phyloP scores from a whole-genome alignment of 495 filamentous ascomycete genomes.

The Aspergillus bridgeri region DNA sequence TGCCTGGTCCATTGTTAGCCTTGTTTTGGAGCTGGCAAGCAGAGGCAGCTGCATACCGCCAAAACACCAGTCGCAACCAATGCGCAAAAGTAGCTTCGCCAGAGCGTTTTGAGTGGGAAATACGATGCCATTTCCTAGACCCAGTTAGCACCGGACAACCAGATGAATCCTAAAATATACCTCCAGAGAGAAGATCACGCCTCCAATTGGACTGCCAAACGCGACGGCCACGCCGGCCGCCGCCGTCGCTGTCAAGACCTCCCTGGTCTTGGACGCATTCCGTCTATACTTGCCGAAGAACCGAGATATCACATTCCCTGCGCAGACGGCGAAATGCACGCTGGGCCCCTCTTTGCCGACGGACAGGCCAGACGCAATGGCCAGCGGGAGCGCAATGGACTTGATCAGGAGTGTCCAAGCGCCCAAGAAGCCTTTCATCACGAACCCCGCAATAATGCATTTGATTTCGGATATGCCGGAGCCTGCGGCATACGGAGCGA shows the following conservation, averaged over 20 bases:
- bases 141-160: constrained; percentile 15
- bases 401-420: constrained; percentile 93
- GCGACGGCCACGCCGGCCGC: constrained; percentile 95
- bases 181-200: constrained; percentile 93
- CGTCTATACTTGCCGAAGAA: constrained; percentile 90
- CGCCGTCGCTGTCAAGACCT: constrained; percentile 91
- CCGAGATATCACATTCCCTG: constrained; percentile 92
- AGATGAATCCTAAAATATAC: constrained; percentile 27
- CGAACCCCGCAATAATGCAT: constrained; percentile 98
- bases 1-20: constrained; percentile 35
- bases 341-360: constrained; percentile 97
- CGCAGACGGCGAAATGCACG: constrained; percentile 97
- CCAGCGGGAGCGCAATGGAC: constrained; percentile 83
- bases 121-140: constrained; percentile 89
- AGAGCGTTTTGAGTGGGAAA: constrained; percentile 96
- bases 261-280: constrained; percentile 91
- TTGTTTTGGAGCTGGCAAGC: constrained; percentile 6
- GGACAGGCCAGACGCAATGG: constrained; percentile 91
- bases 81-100: constrained; percentile 97
- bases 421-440: constrained; percentile 98
- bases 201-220: constrained; percentile 95
- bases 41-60: constrained; percentile 50
- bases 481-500: constrained; percentile 94
- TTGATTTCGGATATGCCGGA: constrained; percentile 99
- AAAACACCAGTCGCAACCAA: constrained; percentile 92